These are phyloP conservation scores for Emmonsiellopsis sp. DNA, from an alignment of 2,329 filamentous ascomycete species.

Conservation along the genomic window DNA sequence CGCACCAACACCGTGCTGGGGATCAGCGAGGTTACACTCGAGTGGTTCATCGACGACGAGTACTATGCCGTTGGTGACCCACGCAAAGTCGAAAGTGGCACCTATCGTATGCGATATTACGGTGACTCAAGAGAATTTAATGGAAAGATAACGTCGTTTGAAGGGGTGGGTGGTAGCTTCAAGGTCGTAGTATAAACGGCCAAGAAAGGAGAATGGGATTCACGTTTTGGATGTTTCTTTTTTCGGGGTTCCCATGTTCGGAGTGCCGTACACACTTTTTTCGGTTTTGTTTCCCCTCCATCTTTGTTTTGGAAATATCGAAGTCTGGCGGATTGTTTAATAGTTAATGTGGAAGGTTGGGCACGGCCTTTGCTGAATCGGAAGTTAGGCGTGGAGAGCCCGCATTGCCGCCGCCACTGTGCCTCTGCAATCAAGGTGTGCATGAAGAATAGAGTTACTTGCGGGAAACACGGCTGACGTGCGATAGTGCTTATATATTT, in stretches of 20 bases:
- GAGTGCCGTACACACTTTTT: too few relatives aligned
- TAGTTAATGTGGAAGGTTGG: too few relatives aligned
- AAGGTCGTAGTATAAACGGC: conserved; percentile 18
- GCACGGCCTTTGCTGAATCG: too few relatives aligned
- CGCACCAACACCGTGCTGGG: conserved; percentile 61
- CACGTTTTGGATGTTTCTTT: background rate
- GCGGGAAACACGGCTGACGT: too few relatives aligned
- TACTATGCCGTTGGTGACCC: conserved; percentile 33
- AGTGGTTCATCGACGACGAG: conserved; percentile 66
- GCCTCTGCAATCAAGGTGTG: too few relatives aligned
- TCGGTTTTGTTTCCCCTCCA: background rate
- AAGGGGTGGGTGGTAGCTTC: conserved; percentile 52
- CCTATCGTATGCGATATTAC: conserved; percentile 73
- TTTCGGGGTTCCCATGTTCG: background rate
- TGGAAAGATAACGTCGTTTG: conserved; percentile 57
- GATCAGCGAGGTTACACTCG: conserved; percentile 67
- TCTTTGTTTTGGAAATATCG: background rate
- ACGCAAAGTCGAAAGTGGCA: conserved; percentile 42
- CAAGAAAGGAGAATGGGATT: background rate
- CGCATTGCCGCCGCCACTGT: too few relatives aligned
- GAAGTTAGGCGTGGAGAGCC: too few relatives aligned
- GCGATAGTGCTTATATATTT: too few relatives aligned
- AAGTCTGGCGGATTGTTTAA: too few relatives aligned
- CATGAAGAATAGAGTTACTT: too few relatives aligned
- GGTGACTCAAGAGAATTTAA: conserved; percentile 66